Evolutionary conservation across 148 eudicot genomes (phyloP).

Genomic region (Silene uniflora): DNA sequence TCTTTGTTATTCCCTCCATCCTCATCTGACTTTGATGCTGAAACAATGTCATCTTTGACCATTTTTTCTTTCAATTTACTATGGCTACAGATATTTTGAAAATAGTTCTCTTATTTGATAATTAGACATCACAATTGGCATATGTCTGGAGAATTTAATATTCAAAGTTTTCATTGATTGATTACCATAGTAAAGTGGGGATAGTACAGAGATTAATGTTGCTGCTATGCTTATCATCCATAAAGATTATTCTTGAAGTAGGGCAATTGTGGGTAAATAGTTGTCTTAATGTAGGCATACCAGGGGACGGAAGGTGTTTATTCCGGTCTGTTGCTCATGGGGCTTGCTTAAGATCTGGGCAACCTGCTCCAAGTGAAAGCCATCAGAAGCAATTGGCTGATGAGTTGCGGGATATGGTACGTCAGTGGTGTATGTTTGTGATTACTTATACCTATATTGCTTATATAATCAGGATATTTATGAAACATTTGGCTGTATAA

Average conservation of each 20-base stretch:
- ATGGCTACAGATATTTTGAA: not conserved
- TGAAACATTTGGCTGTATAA: not conserved
- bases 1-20: not conserved
- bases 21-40: not conserved
- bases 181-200: not conserved
- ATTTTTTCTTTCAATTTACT: not conserved
- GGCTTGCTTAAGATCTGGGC: slow-evolving; percentile 73
- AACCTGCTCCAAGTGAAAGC: slow-evolving; percentile 71
- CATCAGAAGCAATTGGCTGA: slow-evolving; percentile 84
- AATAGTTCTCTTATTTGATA: not conserved
- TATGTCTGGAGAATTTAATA: not conserved
- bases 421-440: slow-evolving; percentile 18
- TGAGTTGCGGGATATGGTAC: slow-evolving; percentile 74
- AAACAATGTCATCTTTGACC: not conserved
- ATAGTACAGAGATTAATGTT: not conserved
- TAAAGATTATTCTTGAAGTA: not conserved
- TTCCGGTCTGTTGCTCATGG: slow-evolving; percentile 98
- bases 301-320: slow-evolving; percentile 98
- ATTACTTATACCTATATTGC: not conserved
- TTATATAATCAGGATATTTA: not conserved
- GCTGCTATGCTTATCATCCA: not conserved
- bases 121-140: not conserved
- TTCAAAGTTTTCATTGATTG: not conserved
- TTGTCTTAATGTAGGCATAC: slow-evolving; percentile 60
- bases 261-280: slow-evolving; percentile 1